phyloP scores from a whole-genome alignment of 129 eudicot genomes.

The Logfia minima region DNA sequence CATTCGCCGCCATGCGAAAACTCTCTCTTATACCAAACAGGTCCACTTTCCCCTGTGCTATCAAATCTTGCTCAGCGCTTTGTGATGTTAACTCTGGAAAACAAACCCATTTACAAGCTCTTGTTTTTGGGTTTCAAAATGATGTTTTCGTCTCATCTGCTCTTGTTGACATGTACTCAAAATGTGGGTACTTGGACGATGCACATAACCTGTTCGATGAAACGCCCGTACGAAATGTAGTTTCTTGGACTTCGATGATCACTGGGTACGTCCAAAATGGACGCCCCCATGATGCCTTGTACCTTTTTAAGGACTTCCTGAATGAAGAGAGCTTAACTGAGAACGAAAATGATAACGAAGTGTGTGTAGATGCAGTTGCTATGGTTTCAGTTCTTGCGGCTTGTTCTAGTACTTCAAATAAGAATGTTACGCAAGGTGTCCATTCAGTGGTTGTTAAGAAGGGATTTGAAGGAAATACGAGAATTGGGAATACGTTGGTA shows the following conservation, averaged over 20 bases:
- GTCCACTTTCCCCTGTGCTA: conserved; percentile 43
- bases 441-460: conserved; percentile 38
- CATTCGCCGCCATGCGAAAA: conserved; percentile 45
- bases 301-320: conserved; percentile 35
- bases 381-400: conserved; percentile 44
- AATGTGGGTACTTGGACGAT: conserved; percentile 44
- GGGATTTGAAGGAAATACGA: conserved; percentile 41
- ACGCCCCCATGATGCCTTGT: conserved; percentile 32
- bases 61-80: conserved; percentile 42
- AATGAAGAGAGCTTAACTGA: conserved; percentile 22
- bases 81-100: conserved; percentile 36
- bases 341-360: conserved; percentile 14
- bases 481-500: conserved; percentile 45
- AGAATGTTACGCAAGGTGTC: conserved; percentile 32
- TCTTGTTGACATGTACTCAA: conserved; percentile 48
- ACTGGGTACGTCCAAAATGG: conserved; percentile 49
- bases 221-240: conserved; percentile 44
- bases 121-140: conserved; percentile 36
- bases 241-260: conserved; percentile 67
- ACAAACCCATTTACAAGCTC: conserved; percentile 38
- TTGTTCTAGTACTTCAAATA: conserved; percentile 40
- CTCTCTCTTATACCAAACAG: conserved; percentile 42
- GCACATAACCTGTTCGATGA: conserved; percentile 54
- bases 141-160: conserved; percentile 43
- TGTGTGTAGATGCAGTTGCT: conserved; percentile 30